A percentile compares a stretch with the other conserved stretches of the same genome.
Conservation (phyloP, 768 basidiomycete genomes). For the Boletus subparvulus region DNA sequence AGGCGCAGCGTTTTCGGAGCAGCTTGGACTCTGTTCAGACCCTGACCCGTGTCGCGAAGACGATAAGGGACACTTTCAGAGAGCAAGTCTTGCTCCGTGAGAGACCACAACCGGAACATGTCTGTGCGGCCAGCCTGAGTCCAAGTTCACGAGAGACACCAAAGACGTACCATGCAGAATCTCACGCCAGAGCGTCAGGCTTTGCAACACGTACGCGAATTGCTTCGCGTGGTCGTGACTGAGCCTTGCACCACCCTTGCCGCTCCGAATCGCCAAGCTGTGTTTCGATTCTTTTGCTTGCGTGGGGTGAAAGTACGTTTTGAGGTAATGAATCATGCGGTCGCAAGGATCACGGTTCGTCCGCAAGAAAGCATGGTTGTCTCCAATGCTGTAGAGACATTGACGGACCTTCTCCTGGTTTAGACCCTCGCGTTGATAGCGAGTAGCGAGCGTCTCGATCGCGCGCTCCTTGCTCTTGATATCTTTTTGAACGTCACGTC, state of each 20-base stretch:
- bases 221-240: conserved; percentile 85
- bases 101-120: conserved; percentile 85
- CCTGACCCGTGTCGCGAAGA: conserved; percentile 85
- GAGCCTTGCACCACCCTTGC: conserved; percentile 74
- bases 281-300: conserved; percentile 60
- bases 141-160: not conserved
- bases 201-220: conserved; percentile 83
- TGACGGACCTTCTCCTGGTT: conserved; percentile 68
- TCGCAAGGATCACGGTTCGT: conserved; percentile 89
- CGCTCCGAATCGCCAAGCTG: conserved; percentile 78
- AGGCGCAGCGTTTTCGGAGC: conserved; percentile 87
- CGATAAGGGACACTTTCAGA: conserved; percentile 74
- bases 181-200: conserved; percentile 83
- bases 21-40: conserved; percentile 85
- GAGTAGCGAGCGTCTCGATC: conserved; percentile 68
- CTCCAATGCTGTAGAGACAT: conserved; percentile 85
- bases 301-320: conserved; percentile 74
- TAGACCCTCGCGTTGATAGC: conserved; percentile 59
- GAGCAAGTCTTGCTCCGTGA: conserved; percentile 80
- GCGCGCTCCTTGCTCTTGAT: conserved; percentile 85
- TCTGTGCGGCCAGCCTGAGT: conserved; percentile 42
- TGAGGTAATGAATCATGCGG: conserved; percentile 74
- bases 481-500: conserved; percentile 80
- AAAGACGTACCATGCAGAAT: conserved; percentile 67
- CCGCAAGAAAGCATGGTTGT: conserved; percentile 86